Conservation (phyloP, 2,329 filamentous ascomycete species). For the Fusarium gaditjirri region DNA sequence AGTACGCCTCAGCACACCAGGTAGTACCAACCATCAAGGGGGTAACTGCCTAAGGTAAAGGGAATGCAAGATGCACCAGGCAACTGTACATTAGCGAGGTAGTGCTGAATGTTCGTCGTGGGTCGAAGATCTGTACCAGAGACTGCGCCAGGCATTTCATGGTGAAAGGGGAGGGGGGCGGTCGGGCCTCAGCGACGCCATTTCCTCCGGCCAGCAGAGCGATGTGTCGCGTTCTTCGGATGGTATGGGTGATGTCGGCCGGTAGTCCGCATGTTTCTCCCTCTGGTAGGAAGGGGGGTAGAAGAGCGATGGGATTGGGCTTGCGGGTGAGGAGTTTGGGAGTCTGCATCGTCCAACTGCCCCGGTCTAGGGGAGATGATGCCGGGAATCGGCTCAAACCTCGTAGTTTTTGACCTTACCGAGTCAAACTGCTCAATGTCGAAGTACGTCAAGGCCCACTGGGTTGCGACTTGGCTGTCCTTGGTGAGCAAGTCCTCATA, state of each 20-base stretch:
- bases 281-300: no score
- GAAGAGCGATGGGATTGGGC: no score
- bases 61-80: not conserved
- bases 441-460: slow-evolving; percentile 13
- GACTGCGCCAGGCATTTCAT: not conserved
- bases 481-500: not conserved
- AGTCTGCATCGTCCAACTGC: not conserved
- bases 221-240: not conserved
- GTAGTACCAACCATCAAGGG: not conserved
- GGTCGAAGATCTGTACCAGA: not conserved
- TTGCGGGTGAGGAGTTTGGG: no score
- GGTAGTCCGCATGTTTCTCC: rapidly evolving
- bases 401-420: not conserved
- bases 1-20: not conserved
- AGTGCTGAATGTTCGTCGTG: no score
- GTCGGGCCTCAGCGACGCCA: no score
- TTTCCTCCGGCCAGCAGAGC: not conserved
- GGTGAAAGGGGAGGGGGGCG: no score
- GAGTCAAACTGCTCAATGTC: not conserved
- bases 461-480: not conserved
- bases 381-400: not conserved
- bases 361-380: not conserved
- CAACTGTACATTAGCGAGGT: no score
- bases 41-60: not conserved
- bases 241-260: not conserved